Evolutionary conservation across 179 eudicot species (phyloP).

Genomic region (Carnegiea gigantea): DNA sequence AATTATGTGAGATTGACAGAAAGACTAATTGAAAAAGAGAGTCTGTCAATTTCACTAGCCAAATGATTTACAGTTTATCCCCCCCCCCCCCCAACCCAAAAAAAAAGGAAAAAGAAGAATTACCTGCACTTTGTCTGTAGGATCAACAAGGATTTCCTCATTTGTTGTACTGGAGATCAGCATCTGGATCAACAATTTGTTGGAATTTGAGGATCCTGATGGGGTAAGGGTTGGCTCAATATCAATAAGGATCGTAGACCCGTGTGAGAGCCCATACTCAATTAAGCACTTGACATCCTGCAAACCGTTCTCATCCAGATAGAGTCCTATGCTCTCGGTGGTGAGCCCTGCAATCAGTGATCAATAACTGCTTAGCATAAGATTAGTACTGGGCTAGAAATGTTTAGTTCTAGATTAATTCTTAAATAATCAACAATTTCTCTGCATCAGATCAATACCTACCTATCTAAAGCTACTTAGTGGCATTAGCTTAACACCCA

Average conservation of each 20-base stretch:
- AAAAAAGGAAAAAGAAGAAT: too few relatives aligned
- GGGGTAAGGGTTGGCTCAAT: slow-evolving; percentile 24
- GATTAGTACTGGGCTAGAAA: too few relatives aligned
- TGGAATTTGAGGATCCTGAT: slow-evolving; percentile 16
- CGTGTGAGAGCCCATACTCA: slow-evolving; percentile 43
- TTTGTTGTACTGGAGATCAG: slow-evolving; percentile 45
- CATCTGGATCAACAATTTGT: slow-evolving; percentile 42
- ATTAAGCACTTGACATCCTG: slow-evolving; percentile 36
- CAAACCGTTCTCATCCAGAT: slow-evolving; percentile 42
- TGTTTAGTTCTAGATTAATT: too few relatives aligned
- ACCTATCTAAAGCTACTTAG: too few relatives aligned
- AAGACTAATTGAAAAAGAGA: neutral
- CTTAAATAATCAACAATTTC: too few relatives aligned
- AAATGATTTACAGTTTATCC: too few relatives aligned
- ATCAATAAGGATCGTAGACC: slow-evolving; percentile 46
- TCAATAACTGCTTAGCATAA: neutral
- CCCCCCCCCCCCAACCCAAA: neutral
- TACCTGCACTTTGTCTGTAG: slow-evolving; percentile 47
- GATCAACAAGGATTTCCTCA: slow-evolving; percentile 47
- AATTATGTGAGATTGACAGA: too few relatives aligned
- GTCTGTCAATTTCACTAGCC: neutral
- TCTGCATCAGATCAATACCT: too few relatives aligned
- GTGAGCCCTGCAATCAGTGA: slow-evolving; percentile 30
- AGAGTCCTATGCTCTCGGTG: slow-evolving; percentile 25
- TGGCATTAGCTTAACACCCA: neutral